Evolutionary conservation across 345 rosid species (phyloP).

Genomic region (Arabis hirsuta): DNA sequence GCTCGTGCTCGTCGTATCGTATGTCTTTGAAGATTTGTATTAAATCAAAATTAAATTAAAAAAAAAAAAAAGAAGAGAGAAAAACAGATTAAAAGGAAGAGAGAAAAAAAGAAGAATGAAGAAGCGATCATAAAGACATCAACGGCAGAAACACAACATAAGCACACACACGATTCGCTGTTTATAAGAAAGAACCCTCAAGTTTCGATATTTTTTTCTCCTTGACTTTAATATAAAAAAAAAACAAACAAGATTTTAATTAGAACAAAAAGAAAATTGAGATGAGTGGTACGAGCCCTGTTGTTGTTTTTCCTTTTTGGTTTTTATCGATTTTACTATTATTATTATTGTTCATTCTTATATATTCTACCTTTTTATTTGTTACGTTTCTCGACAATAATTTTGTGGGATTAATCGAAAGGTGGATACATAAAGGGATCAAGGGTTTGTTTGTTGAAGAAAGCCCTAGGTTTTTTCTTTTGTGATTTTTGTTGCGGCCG

Average conservation of each 20-base stretch:
- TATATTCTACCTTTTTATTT: slow-evolving; percentile 38
- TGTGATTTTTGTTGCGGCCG: slow-evolving; percentile 30
- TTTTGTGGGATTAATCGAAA: slow-evolving; percentile 29
- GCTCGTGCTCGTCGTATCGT: slow-evolving; percentile 14
- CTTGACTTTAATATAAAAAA: no score
- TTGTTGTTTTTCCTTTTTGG: slow-evolving; percentile 43
- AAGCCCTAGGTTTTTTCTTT: slow-evolving; percentile 39
- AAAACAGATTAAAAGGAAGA: background rate
- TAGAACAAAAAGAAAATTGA: slow-evolving; percentile 35
- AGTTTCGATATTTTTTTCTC: slow-evolving; percentile 26
- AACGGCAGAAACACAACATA: slow-evolving; percentile 41
- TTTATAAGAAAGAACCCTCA: slow-evolving; percentile 26
- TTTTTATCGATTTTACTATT: slow-evolving; percentile 47
- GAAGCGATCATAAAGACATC: slow-evolving; percentile 39
- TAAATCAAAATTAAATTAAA: slow-evolving; percentile 19
- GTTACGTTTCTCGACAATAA: slow-evolving; percentile 33
- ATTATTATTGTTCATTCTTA: slow-evolving; percentile 45
- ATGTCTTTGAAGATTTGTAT: background rate
- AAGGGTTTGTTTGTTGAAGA: slow-evolving; percentile 36
- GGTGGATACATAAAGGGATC: slow-evolving; percentile 22
- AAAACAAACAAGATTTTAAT: slow-evolving; percentile 35
- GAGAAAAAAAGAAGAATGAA: background rate
- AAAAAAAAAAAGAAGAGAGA: background rate
- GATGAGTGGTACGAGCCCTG: slow-evolving; percentile 44
- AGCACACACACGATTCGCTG: slow-evolving; percentile 43